These are phyloP conservation scores for Aspergillus clavatus DNA, from an alignment of 2,329 filamentous ascomycete species.

Conservation along the genomic window DNA sequence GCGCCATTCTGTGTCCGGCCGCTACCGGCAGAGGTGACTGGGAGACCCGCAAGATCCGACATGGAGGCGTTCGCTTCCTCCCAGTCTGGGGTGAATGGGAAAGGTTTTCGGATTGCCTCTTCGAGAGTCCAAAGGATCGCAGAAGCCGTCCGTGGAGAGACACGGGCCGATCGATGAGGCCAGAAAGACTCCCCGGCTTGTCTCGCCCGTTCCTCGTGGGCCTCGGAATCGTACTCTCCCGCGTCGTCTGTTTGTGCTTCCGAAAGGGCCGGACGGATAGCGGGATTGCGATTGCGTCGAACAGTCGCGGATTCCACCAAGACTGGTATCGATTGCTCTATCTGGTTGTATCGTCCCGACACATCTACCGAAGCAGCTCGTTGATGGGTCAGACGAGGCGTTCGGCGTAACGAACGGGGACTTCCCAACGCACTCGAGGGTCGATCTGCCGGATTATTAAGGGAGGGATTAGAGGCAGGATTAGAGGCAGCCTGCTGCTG, in stretches of 20 bases:
- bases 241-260: conserved; percentile 32
- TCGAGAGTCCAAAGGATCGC: conserved; percentile 91
- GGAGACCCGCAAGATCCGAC: conserved; percentile 70
- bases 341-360: conserved; percentile 22
- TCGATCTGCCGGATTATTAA: conserved; percentile 34
- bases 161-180: conserved; percentile 50
- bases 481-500: conserved; percentile 42
- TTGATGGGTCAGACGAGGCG: conserved; percentile 41
- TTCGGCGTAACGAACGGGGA: conserved; percentile 49
- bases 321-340: conserved; percentile 25
- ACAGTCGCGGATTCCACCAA: conserved; percentile 21
- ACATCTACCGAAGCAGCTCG: conserved; percentile 45
- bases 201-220: conserved; percentile 26
- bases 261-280: conserved; percentile 28
- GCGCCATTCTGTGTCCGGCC: conserved; percentile 55
- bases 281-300: conserved; percentile 16
- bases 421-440: conserved; percentile 52
- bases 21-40: conserved; percentile 46
- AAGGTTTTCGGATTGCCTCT: conserved; percentile 77
- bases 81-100: conserved; percentile 75
- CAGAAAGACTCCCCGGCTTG: conserved; percentile 46
- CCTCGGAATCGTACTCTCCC: conserved; percentile 20
- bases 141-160: conserved; percentile 79
- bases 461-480: conserved; percentile 44
- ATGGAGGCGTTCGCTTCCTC: conserved; percentile 88